A percentile compares a stretch with the other conserved stretches of the same genome.
Conservation (phyloP, 2,329 filamentous ascomycete species). For the Fusarium sublunatum region DNA sequence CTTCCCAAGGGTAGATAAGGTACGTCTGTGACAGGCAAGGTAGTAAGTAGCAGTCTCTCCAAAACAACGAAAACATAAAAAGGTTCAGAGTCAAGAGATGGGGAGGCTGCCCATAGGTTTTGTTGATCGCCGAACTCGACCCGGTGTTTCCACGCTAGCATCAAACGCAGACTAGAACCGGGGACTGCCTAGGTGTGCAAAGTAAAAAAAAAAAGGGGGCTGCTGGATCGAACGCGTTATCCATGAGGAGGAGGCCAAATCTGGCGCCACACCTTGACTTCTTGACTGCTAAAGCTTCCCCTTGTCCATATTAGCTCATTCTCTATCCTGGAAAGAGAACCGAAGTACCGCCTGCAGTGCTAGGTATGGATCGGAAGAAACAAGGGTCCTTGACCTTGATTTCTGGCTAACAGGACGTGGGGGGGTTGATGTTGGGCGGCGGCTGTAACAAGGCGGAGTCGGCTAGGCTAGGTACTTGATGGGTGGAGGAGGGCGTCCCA, state of each 20-base stretch:
- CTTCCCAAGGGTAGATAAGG: conserved; percentile 19
- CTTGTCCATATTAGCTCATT: conserved; percentile 10
- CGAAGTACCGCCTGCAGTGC: conserved; percentile 28
- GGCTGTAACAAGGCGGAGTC: conserved; percentile 15
- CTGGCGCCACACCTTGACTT: conserved; percentile 29
- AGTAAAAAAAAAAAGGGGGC: conserved; percentile 18
- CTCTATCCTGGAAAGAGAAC: conserved; percentile 16
- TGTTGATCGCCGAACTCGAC: conserved; percentile 28
- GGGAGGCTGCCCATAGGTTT: conserved; percentile 30
- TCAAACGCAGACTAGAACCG: conserved; percentile 15
- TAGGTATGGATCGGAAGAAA: not conserved
- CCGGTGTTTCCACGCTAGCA: conserved; percentile 28
- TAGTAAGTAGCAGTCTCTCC: no score
- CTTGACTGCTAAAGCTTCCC: not conserved
- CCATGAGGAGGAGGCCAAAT: conserved; percentile 10
- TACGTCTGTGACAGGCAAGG: no score
- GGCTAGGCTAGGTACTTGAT: conserved; percentile 3
- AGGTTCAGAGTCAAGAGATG: conserved; percentile 23
- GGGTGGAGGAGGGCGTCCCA: not conserved
- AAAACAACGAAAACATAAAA: conserved; percentile 27
- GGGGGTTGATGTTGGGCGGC: not conserved
- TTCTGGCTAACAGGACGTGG: conserved; percentile 14
- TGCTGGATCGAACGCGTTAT: conserved; percentile 25
- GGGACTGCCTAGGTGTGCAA: conserved; percentile 4
- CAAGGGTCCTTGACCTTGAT: not conserved